Evolutionary conservation across 305 asterid species (phyloP), one percentile per base, ranked within the genome.

Genomic region (Fraxinus xanthoxyloides): DNA sequence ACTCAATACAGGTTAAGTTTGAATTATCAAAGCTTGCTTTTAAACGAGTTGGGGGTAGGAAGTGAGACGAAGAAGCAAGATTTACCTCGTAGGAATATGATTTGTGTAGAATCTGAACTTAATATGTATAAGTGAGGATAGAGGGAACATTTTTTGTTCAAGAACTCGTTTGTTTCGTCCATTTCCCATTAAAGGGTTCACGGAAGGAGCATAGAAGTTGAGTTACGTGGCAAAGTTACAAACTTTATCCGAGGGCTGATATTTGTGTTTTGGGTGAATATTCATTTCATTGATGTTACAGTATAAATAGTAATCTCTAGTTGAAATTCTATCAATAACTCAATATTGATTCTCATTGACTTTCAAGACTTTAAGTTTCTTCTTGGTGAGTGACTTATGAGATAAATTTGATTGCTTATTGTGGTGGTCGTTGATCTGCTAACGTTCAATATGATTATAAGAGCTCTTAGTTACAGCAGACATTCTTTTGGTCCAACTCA

Each of bases 361-460:
- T 65, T 26, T n/a, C 15, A 65, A 12, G 35, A 65, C 72, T 63
- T 23, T 24, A 63, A 2, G 17, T 63, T 65, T 65, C 32, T 65
- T 65, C 17, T 65, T 65, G 4, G n/a, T 65, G 73, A 21, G 31
- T 61, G 70, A 21, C n/a, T 26, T 3, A 28, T 65, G 73, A 65
- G 73, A 65, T 26, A 65, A 0, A 26, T 26, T 10, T 10, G 35
- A 65, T 65, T 65, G 73, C 32, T 26, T 8, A 65, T 65, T 2
- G 61, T 56, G 48, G 54, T 59, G 40, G 40, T 63, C 61, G 72
- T 77, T 67, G 76, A 63, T 72, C 80, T 77, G 35, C 21, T 24
- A 46, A 79, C 73, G 15, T 69, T 61, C 26, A 69, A 31, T 31
- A 31, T 67, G 74, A 76, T 70, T 17, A 26, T 63, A 36, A 40